phyloP scores from a whole-genome alignment of 2,329 filamentous ascomycete species.

The Colletotrichum orchidophilum region DNA sequence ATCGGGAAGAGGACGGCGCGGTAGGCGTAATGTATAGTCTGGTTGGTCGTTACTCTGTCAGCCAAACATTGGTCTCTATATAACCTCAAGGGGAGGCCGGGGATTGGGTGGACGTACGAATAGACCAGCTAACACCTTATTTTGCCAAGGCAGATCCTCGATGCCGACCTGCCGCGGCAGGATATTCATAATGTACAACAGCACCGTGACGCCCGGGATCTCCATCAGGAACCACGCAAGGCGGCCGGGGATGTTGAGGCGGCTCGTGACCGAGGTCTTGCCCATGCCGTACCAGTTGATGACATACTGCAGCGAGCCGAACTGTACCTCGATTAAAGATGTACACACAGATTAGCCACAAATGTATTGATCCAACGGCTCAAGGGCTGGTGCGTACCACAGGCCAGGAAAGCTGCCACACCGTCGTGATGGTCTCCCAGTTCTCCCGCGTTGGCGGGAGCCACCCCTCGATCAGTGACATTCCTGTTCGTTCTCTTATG shows the following conservation, averaged over 20 bases:
- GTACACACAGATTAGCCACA: neutral
- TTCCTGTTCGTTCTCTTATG: conserved; percentile 35
- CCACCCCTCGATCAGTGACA: conserved; percentile 63
- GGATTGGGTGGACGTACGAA: conserved; percentile 56
- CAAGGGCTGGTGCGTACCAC: conserved; percentile 50
- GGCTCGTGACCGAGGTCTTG: conserved; percentile 82
- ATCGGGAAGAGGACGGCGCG: conserved; percentile 85
- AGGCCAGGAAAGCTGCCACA: conserved; percentile 64
- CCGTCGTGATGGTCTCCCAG: conserved; percentile 61
- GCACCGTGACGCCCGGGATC: conserved; percentile 75
- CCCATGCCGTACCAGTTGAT: conserved; percentile 88
- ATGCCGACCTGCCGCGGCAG: conserved; percentile 69
- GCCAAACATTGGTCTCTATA: neutral
- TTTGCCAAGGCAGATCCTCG: conserved; percentile 75
- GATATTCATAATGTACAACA: conserved; percentile 81
- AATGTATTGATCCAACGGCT: neutral
- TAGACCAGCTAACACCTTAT: conserved; percentile 77
- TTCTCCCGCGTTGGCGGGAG: conserved; percentile 67
- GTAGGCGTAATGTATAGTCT: conserved; percentile 89
- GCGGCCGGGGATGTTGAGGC: conserved; percentile 88
- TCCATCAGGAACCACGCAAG: conserved; percentile 93
- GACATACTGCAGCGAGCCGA: conserved; percentile 79
- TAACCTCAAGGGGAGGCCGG: neutral
- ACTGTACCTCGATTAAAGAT: conserved; percentile 53
- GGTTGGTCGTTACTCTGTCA: no score